phyloP scores from a whole-genome alignment of 2,329 filamentous ascomycete species.

The Aspergillus novofumigatus region DNA sequence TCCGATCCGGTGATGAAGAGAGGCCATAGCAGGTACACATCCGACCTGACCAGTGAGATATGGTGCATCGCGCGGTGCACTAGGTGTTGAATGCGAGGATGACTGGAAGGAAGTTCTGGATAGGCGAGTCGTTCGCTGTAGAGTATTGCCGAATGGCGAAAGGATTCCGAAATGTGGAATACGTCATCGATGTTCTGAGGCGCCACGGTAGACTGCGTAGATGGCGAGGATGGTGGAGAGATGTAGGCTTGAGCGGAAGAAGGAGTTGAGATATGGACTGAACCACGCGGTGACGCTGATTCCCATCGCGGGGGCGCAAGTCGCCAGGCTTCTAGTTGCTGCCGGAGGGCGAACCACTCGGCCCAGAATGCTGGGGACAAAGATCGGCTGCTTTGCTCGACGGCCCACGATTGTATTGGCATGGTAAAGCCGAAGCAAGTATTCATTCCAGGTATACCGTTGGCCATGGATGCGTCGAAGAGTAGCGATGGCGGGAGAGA shows the following conservation, averaged over 20 bases:
- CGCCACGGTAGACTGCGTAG: constrained; percentile 35
- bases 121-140: constrained; percentile 85
- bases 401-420: constrained; percentile 23
- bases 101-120: constrained; percentile 66
- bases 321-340: constrained; percentile 75
- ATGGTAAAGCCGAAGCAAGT: constrained; percentile 33
- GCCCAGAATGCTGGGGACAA: constrained; percentile 61
- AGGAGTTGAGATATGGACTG: constrained; percentile 9
- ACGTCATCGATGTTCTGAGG: constrained; percentile 67
- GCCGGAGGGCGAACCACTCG: constrained; percentile 78
- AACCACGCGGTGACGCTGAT: constrained; percentile 12
- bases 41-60: constrained; percentile 71
- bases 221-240: constrained; percentile 24
- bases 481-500: constrained; percentile 32
- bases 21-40: constrained; percentile 92
- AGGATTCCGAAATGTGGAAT: constrained; percentile 79
- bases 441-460: constrained; percentile 34
- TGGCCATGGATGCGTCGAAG: constrained; percentile 12
- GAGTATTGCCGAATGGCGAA: constrained; percentile 81
- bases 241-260: constrained; percentile 22
- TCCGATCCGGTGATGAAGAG: constrained; percentile 87
- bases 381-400: constrained; percentile 16
- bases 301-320: constrained; percentile 49
- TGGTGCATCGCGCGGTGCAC: constrained; percentile 80
- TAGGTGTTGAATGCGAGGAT: constrained; percentile 76